Evolutionary conservation across 2,329 filamentous ascomycete genomes (phyloP), one percentile per base, ranked within the genome.

Genomic region (Pseudogymnoascus sp.): DNA sequence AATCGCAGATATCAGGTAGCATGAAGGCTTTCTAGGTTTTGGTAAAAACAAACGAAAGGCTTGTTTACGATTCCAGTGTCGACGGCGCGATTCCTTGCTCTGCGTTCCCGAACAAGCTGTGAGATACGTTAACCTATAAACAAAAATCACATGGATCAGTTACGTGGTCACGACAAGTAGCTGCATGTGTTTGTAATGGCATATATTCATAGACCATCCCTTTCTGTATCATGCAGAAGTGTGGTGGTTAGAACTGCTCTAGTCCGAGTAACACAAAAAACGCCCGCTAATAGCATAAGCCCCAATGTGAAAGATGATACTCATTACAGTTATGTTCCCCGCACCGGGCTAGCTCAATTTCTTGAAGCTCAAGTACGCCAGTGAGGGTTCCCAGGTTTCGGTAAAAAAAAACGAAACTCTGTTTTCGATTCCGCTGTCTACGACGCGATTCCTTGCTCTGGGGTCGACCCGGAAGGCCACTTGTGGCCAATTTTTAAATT

Each of bases 251-350:
- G 48, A 55, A 55, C 48, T 55, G 48, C 48, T 55, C 48, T 55
- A 29, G 48, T 29, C 12, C 48, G 15, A 55, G 48, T 33, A 55
- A 33, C 40, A n/a, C 48, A 33, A 55, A 3, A 55, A 55, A 55
- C 48, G 29, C 48, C 29, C 48, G 48, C 48, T 55, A 55, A 55
- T 55, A 55, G 48, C 48, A 55, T 55, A 55, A 55, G 48, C 29
- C 48, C 48, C 48, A 15, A 33, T 55, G 48, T 55, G 48, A 29
- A 55, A 55, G 29, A 45, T 55, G 48, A 55, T 55, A 55, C 29
- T 55, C 48, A 33, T 55, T 55, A 33, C 48, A 55, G 48, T 55
- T 33, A 27, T 55, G 29, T 33, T 55, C 29, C 48, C 27, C n/a
- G 29, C 48, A 55, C 48, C 48, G 29, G 48, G 48, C 8, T 9